Base-by-base conservation (phyloP, 192 early-diverging fungal species). In the Podila verticillata region DNA sequence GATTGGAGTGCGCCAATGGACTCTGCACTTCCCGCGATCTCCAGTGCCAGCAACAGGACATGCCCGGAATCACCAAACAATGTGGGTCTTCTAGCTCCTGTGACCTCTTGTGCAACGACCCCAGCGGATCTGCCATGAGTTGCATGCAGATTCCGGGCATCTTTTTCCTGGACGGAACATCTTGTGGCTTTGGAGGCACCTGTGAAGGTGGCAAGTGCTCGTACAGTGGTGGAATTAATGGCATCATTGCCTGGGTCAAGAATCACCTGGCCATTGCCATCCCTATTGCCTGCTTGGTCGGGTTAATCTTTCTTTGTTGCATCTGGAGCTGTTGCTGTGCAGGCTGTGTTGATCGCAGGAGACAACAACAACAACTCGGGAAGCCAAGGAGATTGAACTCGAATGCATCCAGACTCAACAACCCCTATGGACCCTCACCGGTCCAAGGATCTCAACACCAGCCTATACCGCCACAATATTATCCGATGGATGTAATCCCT, bases 11-110 rank as follows among this genome's bases (percentile, higher is more conserved):
- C 72, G 91, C 93, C 31, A 89, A 89, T 7, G 93, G 93, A 22
- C 73, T 90, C 57, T 94, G 93, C 70, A 94, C 92, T 7, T 92
- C 90, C 6, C 83, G 92, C 29, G 92, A 94, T 81, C 78, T 85
- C 0, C 93, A 94, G 74, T 93, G 92, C 35, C 61, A 83, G 65
- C 84, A 87, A 22, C 89, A 90, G 26, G 92, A 75, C 57, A 48
- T 69, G 0, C 61, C 87, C 47, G 87, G 88, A 20, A 82, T 90
- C 51, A 85, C 82, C 0, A 70, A 85, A 73, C 84, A 86, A 32
- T 93, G 93, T 68, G 65, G 83, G 7, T 84, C 83, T 48, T 85
- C 88, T 36, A 85, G 87, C 28, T 70, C 84, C 49, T 94, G 93
- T 58, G 85, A 91, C 24, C 74, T 94, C 51, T 84, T 87, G 47